Evolutionary conservation across 1,284 basidiomycete species (phyloP), one percentile per base, ranked within the genome.

Genomic region (Heterobasidion parviporum): DNA sequence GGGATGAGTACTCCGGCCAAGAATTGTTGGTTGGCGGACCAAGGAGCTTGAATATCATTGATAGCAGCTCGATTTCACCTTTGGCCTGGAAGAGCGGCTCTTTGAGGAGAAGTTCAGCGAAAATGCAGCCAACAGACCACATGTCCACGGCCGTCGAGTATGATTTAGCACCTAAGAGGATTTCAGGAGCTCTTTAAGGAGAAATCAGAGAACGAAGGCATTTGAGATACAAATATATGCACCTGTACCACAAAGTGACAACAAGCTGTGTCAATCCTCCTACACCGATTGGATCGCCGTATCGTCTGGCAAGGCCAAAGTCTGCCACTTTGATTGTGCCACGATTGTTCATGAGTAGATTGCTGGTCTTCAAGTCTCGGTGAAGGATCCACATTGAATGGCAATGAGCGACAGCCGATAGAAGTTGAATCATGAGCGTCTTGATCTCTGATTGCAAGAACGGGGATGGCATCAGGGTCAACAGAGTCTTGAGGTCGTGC

Each of bases 111-210:
- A 99, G 78, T 69, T 99, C 97, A 26, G 91, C 96, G 68, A 99
- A 98, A 63, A 99, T 98, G 75, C 97, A 99, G 4, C 97, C 97
- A n/a, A 99, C 88, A 50, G 94, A 97, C 97, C 97, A 99, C 85
- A 99, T 88, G 70, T 99, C 97, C 62, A 99, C 87, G 1, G 95
- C 90, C 9, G 95, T 98, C 8, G 93, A 92, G 71, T 99, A 99
- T 50, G 89, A 91, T 53, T 85, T 88, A 15, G 90, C 91, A 10
- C 96, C 97, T 16, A 99, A 77, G 9, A 99, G 78, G 38, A 99
- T 89, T 75, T 99, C 97, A 2, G 97, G 97, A 6, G 97, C 92
- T 52, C 95, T 95, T 26, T 6, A 5, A 66, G 8, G 14, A 54
- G 6, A 3, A 32, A 47, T 35, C 10, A 14, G 20, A 33, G 20